Base-by-base conservation (phyloP, 2,329 filamentous ascomycete species). In the Neonectria coccinea region DNA sequence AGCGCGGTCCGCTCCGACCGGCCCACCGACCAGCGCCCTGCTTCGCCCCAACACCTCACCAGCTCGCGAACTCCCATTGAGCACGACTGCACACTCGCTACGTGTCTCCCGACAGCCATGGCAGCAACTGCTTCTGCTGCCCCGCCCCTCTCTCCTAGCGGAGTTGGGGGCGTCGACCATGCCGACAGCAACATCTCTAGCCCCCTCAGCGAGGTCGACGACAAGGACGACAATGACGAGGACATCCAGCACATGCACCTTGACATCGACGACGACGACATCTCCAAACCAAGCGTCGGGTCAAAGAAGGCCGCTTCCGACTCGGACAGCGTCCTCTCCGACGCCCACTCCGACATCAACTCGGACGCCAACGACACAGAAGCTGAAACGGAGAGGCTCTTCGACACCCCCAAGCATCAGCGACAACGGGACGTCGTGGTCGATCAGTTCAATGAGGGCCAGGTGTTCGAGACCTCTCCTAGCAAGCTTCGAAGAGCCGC, bases 311-410 rank as follows among this genome's bases (percentile, higher is more conserved):
- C 64, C 45, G 79, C 79, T 48, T 79, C 77, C 31, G 80, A 83
- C 70, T 84, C 84, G 9, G 83, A 85, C 70, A 87, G 83, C 71
- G 82, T 86, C 67, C 83, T 88, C 63, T 88, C 89, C 16, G 86
- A 89, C 65, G 79, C 83, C 59, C 81, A 82, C 31, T 79, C 78
- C 14, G 79, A 80, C 48, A 73, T 75, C 14, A 72, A 77, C 64
- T 80, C 78, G 3, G 79, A 80, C 27, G 83, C 81, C 70, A 87
- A 89, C 74, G 88, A 88, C 77, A 91, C 94, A 4, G 95, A 98
- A 79, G 95, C 95, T 36, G 95, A 97, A 80, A 98, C 95, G 2
- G 94, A 97, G 80, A 90, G 96, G 64, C 86, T 99, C 65, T 96
- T 96, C 75, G 90, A 92, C 75, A 97, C 93, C n/a, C 94, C 94